Evolutionary conservation across 2,329 filamentous ascomycete species (phyloP).

Genomic region (Sarocladium brachiariae): DNA sequence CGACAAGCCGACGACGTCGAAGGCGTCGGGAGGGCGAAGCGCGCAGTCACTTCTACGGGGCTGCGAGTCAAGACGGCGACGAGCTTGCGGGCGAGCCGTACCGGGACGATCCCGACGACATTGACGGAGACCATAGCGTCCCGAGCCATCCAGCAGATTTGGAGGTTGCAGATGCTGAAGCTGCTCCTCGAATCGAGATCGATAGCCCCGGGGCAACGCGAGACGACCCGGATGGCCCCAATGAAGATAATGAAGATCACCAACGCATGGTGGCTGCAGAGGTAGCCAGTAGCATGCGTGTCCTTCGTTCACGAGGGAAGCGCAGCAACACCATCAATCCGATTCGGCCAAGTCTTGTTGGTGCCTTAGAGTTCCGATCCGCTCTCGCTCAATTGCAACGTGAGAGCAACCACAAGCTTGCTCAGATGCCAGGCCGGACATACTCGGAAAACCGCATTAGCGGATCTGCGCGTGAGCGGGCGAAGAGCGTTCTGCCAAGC

Average conservation of each 20-base stretch:
- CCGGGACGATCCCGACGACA: constrained; percentile 47
- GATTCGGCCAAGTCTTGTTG: constrained; percentile 87
- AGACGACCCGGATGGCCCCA: constrained; percentile 13
- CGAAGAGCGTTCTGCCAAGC: constrained; percentile 20
- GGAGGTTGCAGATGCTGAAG: constrained; percentile 30
- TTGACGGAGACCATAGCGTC: constrained; percentile 16
- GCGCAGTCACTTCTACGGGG: constrained; percentile 63
- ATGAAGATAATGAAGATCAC: constrained; percentile 45
- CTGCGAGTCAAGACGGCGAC: constrained; percentile 43
- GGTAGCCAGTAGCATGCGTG: constrained; percentile 86
- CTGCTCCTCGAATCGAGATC: constrained; percentile 40
- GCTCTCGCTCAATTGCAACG: constrained; percentile 81
- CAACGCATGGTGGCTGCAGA: constrained; percentile 68
- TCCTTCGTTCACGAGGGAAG: constrained; percentile 60
- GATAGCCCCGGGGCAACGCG: constrained; percentile 21
- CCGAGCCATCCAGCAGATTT: constrained; percentile 24
- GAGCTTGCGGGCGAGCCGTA: constrained; percentile 53
- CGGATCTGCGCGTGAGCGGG: constrained; percentile 19
- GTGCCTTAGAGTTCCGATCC: constrained; percentile 87
- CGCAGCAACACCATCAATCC: constrained; percentile 71
- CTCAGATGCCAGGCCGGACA: constrained; percentile 61
- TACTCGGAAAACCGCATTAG: constrained; percentile 28
- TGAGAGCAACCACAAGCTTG: constrained; percentile 67
- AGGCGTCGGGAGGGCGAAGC: constrained; percentile 64
- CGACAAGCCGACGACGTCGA: constrained; percentile 52